Evolutionary conservation across 2,329 filamentous ascomycete species (phyloP).

Genomic region (Fusarium sp.): DNA sequence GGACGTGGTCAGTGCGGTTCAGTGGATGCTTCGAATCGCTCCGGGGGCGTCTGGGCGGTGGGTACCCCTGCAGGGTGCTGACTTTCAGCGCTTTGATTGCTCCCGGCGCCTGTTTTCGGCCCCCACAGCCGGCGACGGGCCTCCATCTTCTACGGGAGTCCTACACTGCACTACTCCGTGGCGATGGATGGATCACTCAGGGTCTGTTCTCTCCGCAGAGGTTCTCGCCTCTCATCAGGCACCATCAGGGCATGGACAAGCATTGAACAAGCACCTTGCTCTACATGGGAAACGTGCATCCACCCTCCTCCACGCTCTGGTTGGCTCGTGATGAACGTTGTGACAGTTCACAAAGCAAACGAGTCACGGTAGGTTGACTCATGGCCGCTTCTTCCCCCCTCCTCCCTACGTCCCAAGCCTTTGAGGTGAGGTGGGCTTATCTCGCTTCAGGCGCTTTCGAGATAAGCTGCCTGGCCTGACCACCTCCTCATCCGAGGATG

Average conservation of each 20-base stretch:
- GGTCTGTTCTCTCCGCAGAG: slow-evolving; percentile 21
- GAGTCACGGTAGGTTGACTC: slow-evolving; percentile 35
- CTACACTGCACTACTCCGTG: not conserved
- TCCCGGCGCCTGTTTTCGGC: not conserved
- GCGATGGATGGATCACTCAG: not conserved
- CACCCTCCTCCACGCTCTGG: slow-evolving; percentile 1
- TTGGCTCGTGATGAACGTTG: slow-evolving; percentile 21
- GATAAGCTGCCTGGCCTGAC: slow-evolving; percentile 27
- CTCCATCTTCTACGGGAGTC: not conserved
- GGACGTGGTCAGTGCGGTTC: slow-evolving; percentile 18
- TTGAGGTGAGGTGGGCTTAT: slow-evolving; percentile 6
- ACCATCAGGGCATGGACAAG: not conserved
- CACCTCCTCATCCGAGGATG: slow-evolving; percentile 3
- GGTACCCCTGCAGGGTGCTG: not conserved
- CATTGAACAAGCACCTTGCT: not conserved
- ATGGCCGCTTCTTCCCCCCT: slow-evolving; percentile 10
- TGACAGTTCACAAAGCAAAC: slow-evolving; percentile 14
- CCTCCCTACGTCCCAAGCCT: slow-evolving; percentile 4
- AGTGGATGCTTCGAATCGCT: slow-evolving; percentile 19
- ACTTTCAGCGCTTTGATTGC: slow-evolving; percentile 3
- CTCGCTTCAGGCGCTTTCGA: slow-evolving; percentile 24
- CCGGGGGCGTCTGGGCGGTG: slow-evolving; percentile 4
- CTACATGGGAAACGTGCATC: slow-evolving; percentile 1
- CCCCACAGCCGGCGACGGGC: not conserved
- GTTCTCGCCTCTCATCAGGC: slow-evolving; percentile 10